A percentile compares a stretch with the other conserved stretches of the same genome.
Evolutionary conservation across 129 eudicot genomes (phyloP).

Genomic region (Dittrichia graveolens): DNA sequence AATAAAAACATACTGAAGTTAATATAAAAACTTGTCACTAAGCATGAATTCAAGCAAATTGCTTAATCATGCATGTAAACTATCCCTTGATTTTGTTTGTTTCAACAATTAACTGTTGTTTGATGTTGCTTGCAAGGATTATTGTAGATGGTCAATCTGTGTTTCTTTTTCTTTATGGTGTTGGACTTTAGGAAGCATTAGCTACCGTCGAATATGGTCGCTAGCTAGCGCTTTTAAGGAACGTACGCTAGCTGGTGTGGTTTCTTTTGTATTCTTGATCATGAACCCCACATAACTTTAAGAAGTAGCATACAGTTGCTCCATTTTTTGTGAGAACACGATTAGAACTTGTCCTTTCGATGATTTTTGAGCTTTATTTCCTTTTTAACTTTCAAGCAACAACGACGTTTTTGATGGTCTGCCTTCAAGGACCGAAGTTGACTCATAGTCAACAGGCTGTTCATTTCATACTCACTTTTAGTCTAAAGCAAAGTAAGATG

Average conservation of each 20-base stretch:
- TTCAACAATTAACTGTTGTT: not conserved
- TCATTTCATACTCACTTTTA: conserved; percentile 28
- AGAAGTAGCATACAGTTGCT: conserved; percentile 18
- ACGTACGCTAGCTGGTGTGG: conserved; percentile 7
- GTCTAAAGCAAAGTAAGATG: conserved; percentile 14
- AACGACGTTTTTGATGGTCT: conserved; percentile 12
- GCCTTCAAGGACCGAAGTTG: conserved; percentile 24
- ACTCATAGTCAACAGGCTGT: conserved; percentile 1
- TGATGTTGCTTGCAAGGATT: conserved; percentile 7
- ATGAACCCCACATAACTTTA: conserved; percentile 33
- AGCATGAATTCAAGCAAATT: too few relatives aligned
- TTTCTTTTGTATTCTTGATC: conserved; percentile 29
- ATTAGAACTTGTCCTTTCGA: conserved; percentile 27
- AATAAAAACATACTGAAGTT: too few relatives aligned
- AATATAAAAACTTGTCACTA: too few relatives aligned
- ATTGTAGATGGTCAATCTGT: conserved; percentile 2
- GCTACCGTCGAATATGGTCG: conserved; percentile 35
- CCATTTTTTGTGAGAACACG: conserved; percentile 20
- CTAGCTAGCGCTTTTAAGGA: conserved; percentile 30
- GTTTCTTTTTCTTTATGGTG: conserved; percentile 4
- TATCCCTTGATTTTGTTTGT: not conserved
- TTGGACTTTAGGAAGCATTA: conserved; percentile 36
- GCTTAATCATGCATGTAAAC: not conserved
- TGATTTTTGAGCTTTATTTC: conserved; percentile 33
- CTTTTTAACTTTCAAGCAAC: conserved; percentile 18